Conservation (phyloP, 139 green algal genomes). For the Picochlorum costavermella region DNA sequence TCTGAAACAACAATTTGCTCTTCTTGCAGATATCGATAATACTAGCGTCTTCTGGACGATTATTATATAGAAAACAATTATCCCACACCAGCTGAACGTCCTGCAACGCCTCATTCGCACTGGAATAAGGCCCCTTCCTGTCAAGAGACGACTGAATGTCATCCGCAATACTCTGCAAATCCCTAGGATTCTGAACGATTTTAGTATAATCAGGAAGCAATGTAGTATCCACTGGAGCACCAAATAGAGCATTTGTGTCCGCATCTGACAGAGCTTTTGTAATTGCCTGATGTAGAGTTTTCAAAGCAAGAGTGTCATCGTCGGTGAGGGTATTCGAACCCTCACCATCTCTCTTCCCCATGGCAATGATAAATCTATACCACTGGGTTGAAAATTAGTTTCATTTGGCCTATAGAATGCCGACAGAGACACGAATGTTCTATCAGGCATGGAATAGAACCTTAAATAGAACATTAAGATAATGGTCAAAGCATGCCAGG, state of each 20-base stretch:
- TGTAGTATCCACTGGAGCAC: conserved; percentile 2
- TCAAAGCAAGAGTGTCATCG: too few species aligned
- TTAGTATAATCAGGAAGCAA: conserved; percentile 56
- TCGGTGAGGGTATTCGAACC: too few species aligned
- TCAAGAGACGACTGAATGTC: conserved; percentile 17
- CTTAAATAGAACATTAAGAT: too few species aligned
- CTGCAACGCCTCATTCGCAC: conserved; percentile 16
- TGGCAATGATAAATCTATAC: too few species aligned
- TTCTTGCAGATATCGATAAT: conserved; percentile 16
- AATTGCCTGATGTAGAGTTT: background rate
- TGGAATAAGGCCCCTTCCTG: conserved; percentile 11
- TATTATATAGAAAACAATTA: conserved; percentile 63
- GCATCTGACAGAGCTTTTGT: background rate
- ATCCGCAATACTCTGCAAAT: conserved; percentile 38
- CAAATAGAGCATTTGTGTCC: background rate
- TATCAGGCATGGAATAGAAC: too few species aligned
- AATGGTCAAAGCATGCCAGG: too few species aligned
- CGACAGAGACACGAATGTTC: too few species aligned
- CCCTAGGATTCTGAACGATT: conserved; percentile 40
- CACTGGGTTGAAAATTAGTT: too few species aligned
- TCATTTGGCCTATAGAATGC: too few species aligned
- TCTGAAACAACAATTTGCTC: background rate
- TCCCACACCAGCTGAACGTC: conserved; percentile 43
- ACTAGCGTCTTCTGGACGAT: conserved; percentile 17
- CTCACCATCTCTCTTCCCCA: too few species aligned